A percentile compares a stretch with the other conserved stretches of the same genome.
Evolutionary conservation across 2,329 filamentous ascomycete genomes (phyloP).

Genomic region (Sporothrix brunneoviolacea): DNA sequence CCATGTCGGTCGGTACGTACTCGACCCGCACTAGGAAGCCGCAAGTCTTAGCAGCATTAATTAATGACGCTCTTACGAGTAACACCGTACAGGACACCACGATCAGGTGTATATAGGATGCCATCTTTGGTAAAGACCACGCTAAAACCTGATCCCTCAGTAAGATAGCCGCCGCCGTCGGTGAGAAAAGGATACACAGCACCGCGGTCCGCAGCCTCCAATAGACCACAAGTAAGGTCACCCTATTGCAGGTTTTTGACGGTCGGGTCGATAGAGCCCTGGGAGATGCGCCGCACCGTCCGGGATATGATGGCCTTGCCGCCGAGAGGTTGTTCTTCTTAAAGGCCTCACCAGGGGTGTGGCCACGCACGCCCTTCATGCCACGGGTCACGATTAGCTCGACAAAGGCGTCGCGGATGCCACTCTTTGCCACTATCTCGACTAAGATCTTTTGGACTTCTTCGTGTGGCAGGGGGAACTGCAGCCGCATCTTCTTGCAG

Average conservation of each 20-base stretch:
- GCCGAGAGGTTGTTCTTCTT: too few species aligned
- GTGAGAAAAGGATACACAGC: constrained; percentile 43
- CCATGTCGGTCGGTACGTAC: constrained; percentile 34
- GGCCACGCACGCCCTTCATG: constrained; percentile 33
- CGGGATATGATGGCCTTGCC: constrained; percentile 30
- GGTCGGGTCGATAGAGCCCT: constrained; percentile 42
- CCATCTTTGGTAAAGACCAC: constrained; percentile 39
- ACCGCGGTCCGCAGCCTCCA: constrained; percentile 41
- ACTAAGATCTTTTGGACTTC: constrained; percentile 33
- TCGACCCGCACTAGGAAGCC: constrained; percentile 32
- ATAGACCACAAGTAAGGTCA: constrained; percentile 35
- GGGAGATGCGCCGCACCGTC: constrained; percentile 26
- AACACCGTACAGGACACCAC: constrained; percentile 42
- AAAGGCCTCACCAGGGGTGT: too few species aligned
- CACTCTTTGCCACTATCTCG: constrained; percentile 39
- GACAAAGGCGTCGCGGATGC: constrained; percentile 43
- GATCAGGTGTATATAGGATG: constrained; percentile 37
- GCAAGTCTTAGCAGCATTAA: constrained; percentile 27
- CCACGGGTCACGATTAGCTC: constrained; percentile 46
- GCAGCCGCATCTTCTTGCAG: constrained; percentile 39
- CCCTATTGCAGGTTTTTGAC: constrained; percentile 48
- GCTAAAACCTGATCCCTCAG: constrained; percentile 38
- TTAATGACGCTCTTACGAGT: constrained; percentile 44
- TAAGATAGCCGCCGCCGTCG: constrained; percentile 42
- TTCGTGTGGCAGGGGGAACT: constrained; percentile 33